Evolutionary conservation across 768 basidiomycete genomes (phyloP).

Genomic region (Rhizopogon salebrosus): DNA sequence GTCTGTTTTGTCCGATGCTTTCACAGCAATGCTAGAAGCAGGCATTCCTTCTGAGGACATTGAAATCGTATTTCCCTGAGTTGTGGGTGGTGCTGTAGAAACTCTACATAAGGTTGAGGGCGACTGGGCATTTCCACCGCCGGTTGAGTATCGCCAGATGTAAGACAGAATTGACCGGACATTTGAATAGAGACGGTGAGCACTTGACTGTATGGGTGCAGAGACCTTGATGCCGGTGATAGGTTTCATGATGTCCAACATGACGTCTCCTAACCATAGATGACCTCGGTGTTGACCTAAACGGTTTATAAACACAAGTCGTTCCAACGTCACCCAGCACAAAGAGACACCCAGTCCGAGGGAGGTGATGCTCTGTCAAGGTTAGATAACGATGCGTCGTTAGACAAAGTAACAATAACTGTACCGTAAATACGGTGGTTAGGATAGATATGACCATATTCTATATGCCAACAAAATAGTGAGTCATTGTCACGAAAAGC

Average conservation of each 20-base stretch:
- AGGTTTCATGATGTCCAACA: constrained; percentile 21
- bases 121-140: neutral
- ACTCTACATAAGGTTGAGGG: neutral
- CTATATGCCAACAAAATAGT: constrained; percentile 33
- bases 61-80: constrained; percentile 14
- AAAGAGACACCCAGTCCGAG: constrained; percentile 46
- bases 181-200: neutral
- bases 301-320: constrained; percentile 42
- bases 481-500: constrained; percentile 9
- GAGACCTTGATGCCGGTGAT: constrained; percentile 23
- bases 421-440: constrained; percentile 65
- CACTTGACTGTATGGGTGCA: neutral
- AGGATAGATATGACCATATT: constrained; percentile 58
- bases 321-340: constrained; percentile 47
- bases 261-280: constrained; percentile 47
- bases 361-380: constrained; percentile 29
- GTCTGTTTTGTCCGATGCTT: constrained; percentile 20
- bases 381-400: constrained; percentile 6
- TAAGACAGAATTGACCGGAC: neutral
- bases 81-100: neutral
- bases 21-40: constrained; percentile 18
- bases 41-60: constrained; percentile 21
- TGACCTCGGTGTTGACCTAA: constrained; percentile 45
- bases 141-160: neutral
- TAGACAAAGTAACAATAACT: constrained; percentile 1